These are phyloP conservation scores for Colletotrichum chlorophyti DNA, from an alignment of 2,329 filamentous ascomycete species.

Conservation along the genomic window DNA sequence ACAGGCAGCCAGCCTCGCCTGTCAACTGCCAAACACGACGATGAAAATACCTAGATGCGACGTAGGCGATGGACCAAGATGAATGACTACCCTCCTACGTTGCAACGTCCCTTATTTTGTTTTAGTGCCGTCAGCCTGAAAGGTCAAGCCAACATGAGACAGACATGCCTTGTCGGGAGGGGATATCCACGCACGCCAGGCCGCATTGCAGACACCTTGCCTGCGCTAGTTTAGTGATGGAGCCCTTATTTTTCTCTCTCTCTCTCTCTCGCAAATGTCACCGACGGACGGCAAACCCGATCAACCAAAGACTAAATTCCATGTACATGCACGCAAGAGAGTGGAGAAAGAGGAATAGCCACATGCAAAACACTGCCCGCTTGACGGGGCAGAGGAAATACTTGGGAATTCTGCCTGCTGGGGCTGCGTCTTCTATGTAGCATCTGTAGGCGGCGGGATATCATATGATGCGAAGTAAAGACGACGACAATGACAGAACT, in stretches of 20 bases:
- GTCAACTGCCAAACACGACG: no score
- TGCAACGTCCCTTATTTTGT: background rate
- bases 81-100: no score
- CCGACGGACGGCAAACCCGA: background rate
- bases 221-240: no score
- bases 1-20: no score
- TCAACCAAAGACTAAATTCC: background rate
- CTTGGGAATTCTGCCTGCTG: background rate
- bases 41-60: no score
- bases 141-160: no score
- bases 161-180: slow-evolving; percentile 17
- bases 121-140: background rate
- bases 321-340: background rate
- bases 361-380: slow-evolving; percentile 13
- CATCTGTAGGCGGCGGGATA: no score
- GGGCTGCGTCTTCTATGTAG: no score
- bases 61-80: no score
- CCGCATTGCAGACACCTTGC: background rate
- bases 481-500: background rate
- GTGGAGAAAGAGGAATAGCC: background rate
- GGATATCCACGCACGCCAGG: slow-evolving; percentile 20
- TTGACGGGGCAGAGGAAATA: background rate
- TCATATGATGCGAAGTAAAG: background rate
- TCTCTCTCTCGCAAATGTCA: no score
- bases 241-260: no score